Base-by-base conservation (phyloP, 345 rosid species). In the Brassica nigra region DNA sequence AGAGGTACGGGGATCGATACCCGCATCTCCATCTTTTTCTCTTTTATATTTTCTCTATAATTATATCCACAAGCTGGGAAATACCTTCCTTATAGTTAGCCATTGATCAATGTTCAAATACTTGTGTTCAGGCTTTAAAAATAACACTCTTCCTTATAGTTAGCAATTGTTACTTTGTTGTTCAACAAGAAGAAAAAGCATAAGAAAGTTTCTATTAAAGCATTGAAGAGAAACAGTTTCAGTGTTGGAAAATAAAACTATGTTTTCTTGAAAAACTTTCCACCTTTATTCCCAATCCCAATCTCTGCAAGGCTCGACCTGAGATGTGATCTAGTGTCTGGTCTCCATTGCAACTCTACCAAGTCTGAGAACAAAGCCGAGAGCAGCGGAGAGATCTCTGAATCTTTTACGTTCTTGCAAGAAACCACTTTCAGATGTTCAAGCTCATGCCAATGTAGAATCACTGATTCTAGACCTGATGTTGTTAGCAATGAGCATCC, bases 1-100 rank as follows among this genome's bases (percentile, higher is more conserved):
- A 91, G 98, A 89, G 94, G 90, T 80, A 87, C 89, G 83, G 90
- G 93, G 90, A 86, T 89, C 88, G 91, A 90, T 91, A 85, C 89
- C 88, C 89, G 85, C 93, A 86, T 91, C 91, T 88, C 91, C 97
- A 39, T 36, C 37, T 62, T 62, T 0, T 14, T 12, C 16, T 0
- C n/a, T n/a, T n/a, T 30, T 5, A 63, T 12, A 12, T 64, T 16
- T 65, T 65, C 16, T 34, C 4, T 5, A 4, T 23, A 23, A 23
- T 16, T 36, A 15, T 16, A 36, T 18, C 11, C 67, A 63, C 42
- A 63, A 63, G 15, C 54, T 16, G 4, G n/a, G 27, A 37, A 5
- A 11, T 37, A 66, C 54, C 52, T 23, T 23, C 7, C 6, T 23
- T 23, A 0, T 23, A 16, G 18, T n/a, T 5, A 16, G 67, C 49